Evolutionary conservation across 345 rosid species (phyloP), one percentile per base, ranked within the genome.

Genomic region (Leavenworthia alabamica): DNA sequence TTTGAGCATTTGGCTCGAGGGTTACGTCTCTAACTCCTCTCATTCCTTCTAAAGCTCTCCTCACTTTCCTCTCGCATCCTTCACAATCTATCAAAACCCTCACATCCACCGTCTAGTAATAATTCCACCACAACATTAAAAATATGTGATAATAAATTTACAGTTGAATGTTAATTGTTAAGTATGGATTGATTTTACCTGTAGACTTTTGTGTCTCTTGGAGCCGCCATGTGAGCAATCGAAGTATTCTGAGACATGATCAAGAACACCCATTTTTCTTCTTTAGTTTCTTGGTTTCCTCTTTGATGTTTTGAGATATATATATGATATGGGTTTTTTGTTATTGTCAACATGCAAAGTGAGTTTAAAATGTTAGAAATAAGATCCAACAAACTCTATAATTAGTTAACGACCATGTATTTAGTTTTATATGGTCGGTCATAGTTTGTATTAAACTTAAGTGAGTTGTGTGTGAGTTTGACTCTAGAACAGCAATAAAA

Each of bases 61-160:
- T 86, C 72, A 93, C 97, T 41, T 86, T 88, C 49, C 95, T 77
- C 75, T 93, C 99, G 60, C 99, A 93, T 54, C 99, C 99, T 68
- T 93, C 97, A 56, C 99, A 93, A 79, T 93, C 99, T 62, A 93
- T 82, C 45, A 78, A 66, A 28, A 89, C 92, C 62, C 87, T 93
- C 20, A 93, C 70, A 78, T 93, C 96, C 78, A 93, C 97, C 70
- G 97, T 93, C 99, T 66, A 58, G 3, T 16, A 29, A n/a, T n/a
- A n/a, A 40, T 50, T 22, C 37, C 13, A 69, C 11, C 29, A 52
- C 3, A n/a, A 33, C 44, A 12, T 20, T 9, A 14, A 19, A 43
- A 3, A 26, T 37, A 3, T 52, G 12, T n/a, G n/a, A n/a, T n/a
- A n/a, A n/a, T n/a, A n/a, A n/a, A n/a, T n/a, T n/a, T n/a, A n/a